Evolutionary conservation across 495 filamentous ascomycete genomes (phyloP).

Genomic region (Xylona heveae): DNA sequence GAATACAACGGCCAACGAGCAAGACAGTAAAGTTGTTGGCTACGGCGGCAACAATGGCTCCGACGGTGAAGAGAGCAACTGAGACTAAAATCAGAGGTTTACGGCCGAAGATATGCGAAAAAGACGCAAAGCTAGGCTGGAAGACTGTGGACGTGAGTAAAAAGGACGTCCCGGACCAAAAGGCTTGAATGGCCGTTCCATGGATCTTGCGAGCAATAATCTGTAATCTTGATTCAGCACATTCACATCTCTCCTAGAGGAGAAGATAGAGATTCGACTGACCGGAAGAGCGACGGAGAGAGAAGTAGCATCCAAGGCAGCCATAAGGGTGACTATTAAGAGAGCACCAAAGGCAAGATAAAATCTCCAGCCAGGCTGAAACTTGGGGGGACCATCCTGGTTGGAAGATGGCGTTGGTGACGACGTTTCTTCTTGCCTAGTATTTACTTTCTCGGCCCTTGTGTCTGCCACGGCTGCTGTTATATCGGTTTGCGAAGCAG

Average conservation of each 20-base stretch:
- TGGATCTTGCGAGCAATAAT: conserved; percentile 26
- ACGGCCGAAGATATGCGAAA: conserved; percentile 27
- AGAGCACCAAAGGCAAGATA: conserved; percentile 31
- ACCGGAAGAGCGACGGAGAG: conserved; percentile 53
- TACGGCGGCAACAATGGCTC: conserved; percentile 14
- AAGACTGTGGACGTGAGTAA: conserved; percentile 24
- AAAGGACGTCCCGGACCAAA: conserved; percentile 33
- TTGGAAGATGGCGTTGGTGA: conserved; percentile 4
- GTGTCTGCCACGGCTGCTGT: too few species aligned
- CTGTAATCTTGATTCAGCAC: conserved; percentile 7
- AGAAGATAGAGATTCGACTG: conserved; percentile 6
- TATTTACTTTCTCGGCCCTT: too few species aligned
- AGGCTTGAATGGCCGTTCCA: conserved; percentile 24
- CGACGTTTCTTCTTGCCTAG: neutral
- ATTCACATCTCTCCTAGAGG: neutral
- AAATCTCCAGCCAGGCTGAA: conserved; percentile 19
- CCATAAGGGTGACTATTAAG: conserved; percentile 38
- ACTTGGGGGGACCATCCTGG: conserved; percentile 3
- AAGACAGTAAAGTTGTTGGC: conserved; percentile 6
- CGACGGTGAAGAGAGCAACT: conserved; percentile 18
- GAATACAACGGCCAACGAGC: conserved; percentile 16
- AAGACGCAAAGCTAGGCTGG: conserved; percentile 24
- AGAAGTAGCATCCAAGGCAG: conserved; percentile 53
- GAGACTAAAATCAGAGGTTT: conserved; percentile 17
- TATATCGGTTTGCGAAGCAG: too few species aligned